These are phyloP conservation scores for Elsinoe australis DNA, from an alignment of 2,329 filamentous ascomycete genomes.

Conservation along the genomic window DNA sequence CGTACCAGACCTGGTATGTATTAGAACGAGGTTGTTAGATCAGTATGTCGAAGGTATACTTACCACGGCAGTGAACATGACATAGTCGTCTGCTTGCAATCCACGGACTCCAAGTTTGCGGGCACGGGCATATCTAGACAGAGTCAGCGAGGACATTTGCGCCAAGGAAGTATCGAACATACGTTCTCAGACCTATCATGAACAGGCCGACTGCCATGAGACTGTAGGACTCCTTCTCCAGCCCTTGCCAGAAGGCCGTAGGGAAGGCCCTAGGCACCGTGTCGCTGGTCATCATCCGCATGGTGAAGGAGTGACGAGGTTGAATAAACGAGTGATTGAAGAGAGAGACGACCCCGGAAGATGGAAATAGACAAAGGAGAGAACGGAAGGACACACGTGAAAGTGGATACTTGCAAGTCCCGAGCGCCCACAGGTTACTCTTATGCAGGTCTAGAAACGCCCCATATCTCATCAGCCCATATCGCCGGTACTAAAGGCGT, in stretches of 20 bases:
- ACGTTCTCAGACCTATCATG: constrained; percentile 18
- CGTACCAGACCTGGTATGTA: constrained; percentile 35
- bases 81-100: constrained; percentile 51
- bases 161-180: constrained; percentile 13
- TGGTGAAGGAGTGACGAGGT: background rate
- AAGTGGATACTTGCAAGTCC: background rate
- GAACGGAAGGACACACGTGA: background rate
- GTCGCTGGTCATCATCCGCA: constrained; percentile 8
- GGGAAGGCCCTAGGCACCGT: constrained; percentile 15
- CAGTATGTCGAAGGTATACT: background rate
- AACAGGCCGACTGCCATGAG: constrained; percentile 18
- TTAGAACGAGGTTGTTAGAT: no score
- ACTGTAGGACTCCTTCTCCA: constrained; percentile 18
- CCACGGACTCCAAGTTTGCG: constrained; percentile 29
- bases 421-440: background rate
- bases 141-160: background rate
- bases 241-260: constrained; percentile 15
- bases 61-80: constrained; percentile 43
- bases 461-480: background rate
- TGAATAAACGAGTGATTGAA: background rate
- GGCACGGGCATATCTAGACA: constrained; percentile 16
- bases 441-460: background rate
- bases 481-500: background rate
- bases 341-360: background rate
- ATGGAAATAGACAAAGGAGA: background rate